These are phyloP conservation scores for Colletotrichum plurivorum DNA, from an alignment of 2,329 filamentous ascomycete species.

Conservation along the genomic window DNA sequence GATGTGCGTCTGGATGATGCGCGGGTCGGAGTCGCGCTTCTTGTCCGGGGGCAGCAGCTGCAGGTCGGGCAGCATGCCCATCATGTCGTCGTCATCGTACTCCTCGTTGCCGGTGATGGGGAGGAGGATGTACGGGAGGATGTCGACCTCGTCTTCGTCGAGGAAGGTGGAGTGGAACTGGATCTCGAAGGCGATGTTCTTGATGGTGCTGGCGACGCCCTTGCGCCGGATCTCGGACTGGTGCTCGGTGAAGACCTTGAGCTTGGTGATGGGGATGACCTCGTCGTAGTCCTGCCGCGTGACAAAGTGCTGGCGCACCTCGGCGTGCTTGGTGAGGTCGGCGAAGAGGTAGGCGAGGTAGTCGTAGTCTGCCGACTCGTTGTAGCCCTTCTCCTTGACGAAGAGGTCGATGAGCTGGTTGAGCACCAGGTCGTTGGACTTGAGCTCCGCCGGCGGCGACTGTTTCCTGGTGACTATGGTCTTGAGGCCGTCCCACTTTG, in stretches of 20 bases:
- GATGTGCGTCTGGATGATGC: constrained; percentile 87
- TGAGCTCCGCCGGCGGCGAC: constrained; percentile 76
- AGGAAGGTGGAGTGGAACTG: constrained; percentile 80
- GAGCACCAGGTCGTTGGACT: constrained; percentile 80
- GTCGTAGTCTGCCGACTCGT: constrained; percentile 88
- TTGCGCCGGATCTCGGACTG: constrained; percentile 85
- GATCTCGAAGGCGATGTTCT: constrained; percentile 91
- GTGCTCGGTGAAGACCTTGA: constrained; percentile 96
- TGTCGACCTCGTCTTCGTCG: constrained; percentile 79
- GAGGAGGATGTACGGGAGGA: constrained; percentile 89
- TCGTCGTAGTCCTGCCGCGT: constrained; percentile 81
- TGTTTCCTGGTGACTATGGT: constrained; percentile 79
- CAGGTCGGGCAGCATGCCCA: constrained; percentile 89
- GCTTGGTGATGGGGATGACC: constrained; percentile 90
- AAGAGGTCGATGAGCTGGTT: constrained; percentile 97
- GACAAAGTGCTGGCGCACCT: constrained; percentile 83
- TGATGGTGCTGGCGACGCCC: constrained; percentile 96
- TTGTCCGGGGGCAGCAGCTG: constrained; percentile 94
- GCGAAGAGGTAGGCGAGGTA: constrained; percentile 96
- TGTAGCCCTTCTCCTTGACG: constrained; percentile 90
- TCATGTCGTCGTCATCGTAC: constrained; percentile 87
- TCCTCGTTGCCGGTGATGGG: constrained; percentile 91
- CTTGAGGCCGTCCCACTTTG: constrained; percentile 83
- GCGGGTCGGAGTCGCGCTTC: constrained; percentile 80
- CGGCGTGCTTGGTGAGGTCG: constrained; percentile 86